Conservation (phyloP, 768 basidiomycete genomes). For the Lepiota venenata region DNA sequence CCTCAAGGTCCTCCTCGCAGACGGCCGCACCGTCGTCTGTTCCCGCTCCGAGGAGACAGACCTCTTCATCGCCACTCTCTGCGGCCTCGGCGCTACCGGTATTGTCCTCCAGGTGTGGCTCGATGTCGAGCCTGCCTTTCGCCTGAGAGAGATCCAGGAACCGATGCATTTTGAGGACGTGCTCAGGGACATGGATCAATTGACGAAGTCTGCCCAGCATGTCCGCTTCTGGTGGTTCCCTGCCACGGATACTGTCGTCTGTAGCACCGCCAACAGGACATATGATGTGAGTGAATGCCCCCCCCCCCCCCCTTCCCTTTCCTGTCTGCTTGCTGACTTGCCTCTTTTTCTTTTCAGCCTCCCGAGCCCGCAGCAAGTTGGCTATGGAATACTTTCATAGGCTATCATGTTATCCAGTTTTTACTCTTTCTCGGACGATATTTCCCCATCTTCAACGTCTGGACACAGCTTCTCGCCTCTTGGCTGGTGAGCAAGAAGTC, state of each 20-base stretch:
- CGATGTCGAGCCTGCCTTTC: constrained; percentile 79
- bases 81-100: constrained; percentile 89
- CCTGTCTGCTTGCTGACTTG: no score
- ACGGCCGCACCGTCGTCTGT: constrained; percentile 66
- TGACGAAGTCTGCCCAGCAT: constrained; percentile 73
- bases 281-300: constrained; percentile 48
- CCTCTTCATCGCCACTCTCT: constrained; percentile 86
- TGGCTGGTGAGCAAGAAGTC: constrained; percentile 62
- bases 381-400: constrained; percentile 71
- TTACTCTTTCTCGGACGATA: constrained; percentile 76
- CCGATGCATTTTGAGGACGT: constrained; percentile 62
- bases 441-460: constrained; percentile 57
- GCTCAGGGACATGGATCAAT: constrained; percentile 48
- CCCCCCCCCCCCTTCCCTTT: no score
- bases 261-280: constrained; percentile 74
- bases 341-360: constrained; percentile 35
- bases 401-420: constrained; percentile 79
- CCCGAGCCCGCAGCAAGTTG: constrained; percentile 50
- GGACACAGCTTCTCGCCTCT: constrained; percentile 58
- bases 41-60: constrained; percentile 61
- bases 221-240: constrained; percentile 98
- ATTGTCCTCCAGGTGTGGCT: constrained; percentile 78
- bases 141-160: constrained; percentile 69
- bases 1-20: constrained; percentile 72
- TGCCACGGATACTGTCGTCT: constrained; percentile 64